These are phyloP conservation scores for Komagataella mondaviorum DNA, from an alignment of 805 yeast species.

Conservation along the genomic window DNA sequence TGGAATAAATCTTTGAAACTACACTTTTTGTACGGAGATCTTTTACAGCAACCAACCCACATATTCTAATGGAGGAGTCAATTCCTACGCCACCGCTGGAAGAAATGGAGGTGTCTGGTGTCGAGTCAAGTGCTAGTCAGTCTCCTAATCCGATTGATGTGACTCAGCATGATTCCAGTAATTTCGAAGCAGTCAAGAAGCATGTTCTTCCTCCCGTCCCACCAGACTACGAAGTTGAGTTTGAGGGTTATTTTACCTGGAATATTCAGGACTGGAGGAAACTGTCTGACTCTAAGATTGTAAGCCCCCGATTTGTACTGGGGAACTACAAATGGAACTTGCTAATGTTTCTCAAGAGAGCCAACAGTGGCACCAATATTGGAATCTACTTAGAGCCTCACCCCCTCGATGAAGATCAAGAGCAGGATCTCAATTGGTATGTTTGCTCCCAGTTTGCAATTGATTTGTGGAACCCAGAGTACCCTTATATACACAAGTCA, in stretches of 20 bases:
- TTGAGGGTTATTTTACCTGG: constrained; percentile 24
- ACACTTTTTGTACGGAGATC: not conserved
- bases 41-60: not conserved
- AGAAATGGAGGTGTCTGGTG: not conserved
- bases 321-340: constrained; percentile 61
- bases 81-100: not conserved
- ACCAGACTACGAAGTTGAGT: constrained; percentile 16
- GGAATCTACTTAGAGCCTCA: constrained; percentile 78
- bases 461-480: constrained; percentile 69
- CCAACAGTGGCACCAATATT: constrained; percentile 43
- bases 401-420: constrained; percentile 18
- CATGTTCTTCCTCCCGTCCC: constrained; percentile 14
- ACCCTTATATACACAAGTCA: constrained; percentile 43
- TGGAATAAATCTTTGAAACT: not conserved
- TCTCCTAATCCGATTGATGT: not conserved
- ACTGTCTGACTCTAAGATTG: constrained; percentile 17
- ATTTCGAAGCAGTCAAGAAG: not conserved
- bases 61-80: not conserved
- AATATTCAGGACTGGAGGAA: constrained; percentile 17
- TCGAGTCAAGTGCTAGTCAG: not conserved
- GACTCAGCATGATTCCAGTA: not conserved
- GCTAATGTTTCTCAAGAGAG: constrained; percentile 58
- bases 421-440: constrained; percentile 38
- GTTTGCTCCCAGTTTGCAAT: constrained; percentile 88
- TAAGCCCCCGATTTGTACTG: constrained; percentile 33